Evolutionary conservation across 202 grass and related monocot genomes (phyloP).

Genomic region (Hordeum pubiflorum): DNA sequence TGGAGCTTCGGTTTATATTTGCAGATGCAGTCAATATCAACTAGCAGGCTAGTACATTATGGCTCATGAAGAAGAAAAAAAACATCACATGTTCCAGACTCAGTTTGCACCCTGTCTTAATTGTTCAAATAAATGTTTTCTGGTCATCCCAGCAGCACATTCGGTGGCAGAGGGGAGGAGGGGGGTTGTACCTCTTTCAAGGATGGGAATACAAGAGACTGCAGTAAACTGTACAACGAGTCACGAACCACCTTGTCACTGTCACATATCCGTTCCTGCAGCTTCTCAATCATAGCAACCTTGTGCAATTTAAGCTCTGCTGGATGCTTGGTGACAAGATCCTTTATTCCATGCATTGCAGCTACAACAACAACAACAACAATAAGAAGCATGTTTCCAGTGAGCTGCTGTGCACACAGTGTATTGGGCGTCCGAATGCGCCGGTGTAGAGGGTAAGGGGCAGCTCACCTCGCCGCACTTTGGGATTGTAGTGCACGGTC

Average conservation of each 20-base stretch:
- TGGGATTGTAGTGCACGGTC: slow-evolving; percentile 77
- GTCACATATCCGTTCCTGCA: slow-evolving; percentile 72
- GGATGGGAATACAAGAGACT: slow-evolving; percentile 64
- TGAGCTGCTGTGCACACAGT: background rate
- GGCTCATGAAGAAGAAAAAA: slow-evolving; percentile 7
- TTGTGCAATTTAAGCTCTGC: slow-evolving; percentile 63
- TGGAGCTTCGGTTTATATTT: background rate
- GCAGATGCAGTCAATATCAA: background rate
- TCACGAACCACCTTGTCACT: slow-evolving; percentile 72
- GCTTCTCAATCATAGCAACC: slow-evolving; percentile 60
- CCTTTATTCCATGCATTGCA: slow-evolving; percentile 53
- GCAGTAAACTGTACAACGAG: slow-evolving; percentile 52
- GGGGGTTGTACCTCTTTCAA: slow-evolving; percentile 57
- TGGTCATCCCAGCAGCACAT: background rate
- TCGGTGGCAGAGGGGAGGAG: background rate
- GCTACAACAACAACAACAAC: slow-evolving; percentile 24
- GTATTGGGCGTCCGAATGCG: background rate
- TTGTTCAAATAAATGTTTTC: background rate
- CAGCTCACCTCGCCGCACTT: slow-evolving; percentile 50
- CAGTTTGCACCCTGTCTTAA: background rate
- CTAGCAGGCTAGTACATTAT: background rate
- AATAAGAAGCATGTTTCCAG: background rate
- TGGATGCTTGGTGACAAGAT: slow-evolving; percentile 58
- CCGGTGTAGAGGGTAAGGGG: background rate
- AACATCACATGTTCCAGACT: background rate